Base-by-base conservation (phyloP, 345 rosid genomes). In the Bruguiera parviflora region DNA sequence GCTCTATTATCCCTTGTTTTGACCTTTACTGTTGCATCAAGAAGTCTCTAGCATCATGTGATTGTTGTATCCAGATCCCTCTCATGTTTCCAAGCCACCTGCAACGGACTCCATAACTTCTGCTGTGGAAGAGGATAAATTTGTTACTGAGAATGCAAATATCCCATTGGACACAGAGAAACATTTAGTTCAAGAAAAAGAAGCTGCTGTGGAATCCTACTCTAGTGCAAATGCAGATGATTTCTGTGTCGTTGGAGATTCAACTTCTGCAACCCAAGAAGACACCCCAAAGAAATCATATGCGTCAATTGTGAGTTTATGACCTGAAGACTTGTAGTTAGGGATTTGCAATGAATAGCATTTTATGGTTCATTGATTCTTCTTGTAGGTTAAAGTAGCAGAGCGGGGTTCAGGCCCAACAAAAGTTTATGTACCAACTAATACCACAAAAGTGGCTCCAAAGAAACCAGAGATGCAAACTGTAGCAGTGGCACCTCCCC, bases 261-360 rank as follows among this genome's bases (percentile, higher is more conserved):
- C 78, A 49, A 37, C 53, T 47, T 28, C 59, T 35, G 39, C 49
- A 11, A 18, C 60, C n/a, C 64, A 70, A 31, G 71, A 71, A 21
- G 75, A 76, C 39, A 51, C 27, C 24, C 71, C 74, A 55, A 76
- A 76, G 59, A 76, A 70, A 70, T 76, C 79, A 5, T 76, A 76
- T 66, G 79, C 79, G 71, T 76, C 75, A 46, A 76, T 76, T 61
- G 79, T 76, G 67, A 66, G 79, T 70, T 39, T 65, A 53, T 64
- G 24, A 53, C 61, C 37, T 24, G 46, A 53, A 3, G 25, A 53
- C 61, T 43, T 57, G 15, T 13, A 9, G 21, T 69, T n/a, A 24
- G 52, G 35, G 51, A 7, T 58, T 66, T 70, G 11, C 32, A 35
- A 29, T 70, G 47, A 28, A 31, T 53, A 56, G 24, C 22, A 58